Evolutionary conservation across 495 filamentous ascomycete species (phyloP).

Genomic region (Lindgomyces ingoldianus): DNA sequence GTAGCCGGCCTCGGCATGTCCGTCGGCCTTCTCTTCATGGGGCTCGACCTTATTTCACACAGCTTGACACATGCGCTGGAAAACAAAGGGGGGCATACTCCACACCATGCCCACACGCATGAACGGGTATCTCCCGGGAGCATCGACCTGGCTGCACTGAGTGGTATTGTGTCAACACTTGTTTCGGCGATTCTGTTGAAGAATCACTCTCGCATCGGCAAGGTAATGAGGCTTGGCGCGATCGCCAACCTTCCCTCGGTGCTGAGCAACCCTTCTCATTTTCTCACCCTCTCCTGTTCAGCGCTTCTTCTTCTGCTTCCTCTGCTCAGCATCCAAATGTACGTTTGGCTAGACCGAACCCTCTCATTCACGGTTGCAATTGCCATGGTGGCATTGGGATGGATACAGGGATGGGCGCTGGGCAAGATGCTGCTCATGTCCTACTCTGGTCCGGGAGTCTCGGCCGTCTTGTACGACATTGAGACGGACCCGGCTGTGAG

Average conservation of each 20-base stretch:
- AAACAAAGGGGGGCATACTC: conserved; percentile 57
- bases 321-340: conserved; percentile 71
- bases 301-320: conserved; percentile 79
- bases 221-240: conserved; percentile 75
- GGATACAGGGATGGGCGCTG: conserved; percentile 76
- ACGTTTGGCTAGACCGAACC: conserved; percentile 76
- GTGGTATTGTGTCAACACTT: conserved; percentile 84
- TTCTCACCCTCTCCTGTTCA: conserved; percentile 85
- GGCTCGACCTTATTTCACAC: conserved; percentile 90
- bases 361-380: conserved; percentile 77
- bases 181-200: conserved; percentile 83
- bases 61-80: conserved; percentile 85
- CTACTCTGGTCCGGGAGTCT: conserved; percentile 67
- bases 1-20: conserved; percentile 97
- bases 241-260: conserved; percentile 80
- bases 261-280: conserved; percentile 88
- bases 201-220: conserved; percentile 92
- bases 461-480: conserved; percentile 79
- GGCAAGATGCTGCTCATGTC: conserved; percentile 95
- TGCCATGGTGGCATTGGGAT: conserved; percentile 83
- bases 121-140: conserved; percentile 70
- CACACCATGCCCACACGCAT: conserved; percentile 67
- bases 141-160: conserved; percentile 78
- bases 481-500: conserved; percentile 73
- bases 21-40: conserved; percentile 92